These are phyloP conservation scores for Solanum pinnatisectum DNA, from an alignment of 257 asterid genomes.

Conservation along the genomic window DNA sequence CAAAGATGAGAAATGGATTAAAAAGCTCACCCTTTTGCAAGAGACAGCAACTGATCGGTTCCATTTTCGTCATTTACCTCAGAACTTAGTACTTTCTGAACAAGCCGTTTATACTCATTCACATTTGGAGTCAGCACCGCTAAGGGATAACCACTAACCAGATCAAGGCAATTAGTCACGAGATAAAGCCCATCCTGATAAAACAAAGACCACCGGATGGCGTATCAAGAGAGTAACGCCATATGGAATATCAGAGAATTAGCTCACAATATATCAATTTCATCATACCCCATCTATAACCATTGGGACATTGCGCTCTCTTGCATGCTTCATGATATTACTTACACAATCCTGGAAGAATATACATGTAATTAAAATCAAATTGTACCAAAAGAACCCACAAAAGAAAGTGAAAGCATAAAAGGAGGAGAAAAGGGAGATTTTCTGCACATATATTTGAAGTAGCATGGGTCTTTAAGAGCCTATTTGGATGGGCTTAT, in stretches of 20 bases:
- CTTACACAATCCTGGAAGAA: conserved; percentile 77
- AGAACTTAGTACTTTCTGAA: conserved; percentile 58
- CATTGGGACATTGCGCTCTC: conserved; percentile 76
- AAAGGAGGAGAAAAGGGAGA: not conserved
- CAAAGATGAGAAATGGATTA: not conserved
- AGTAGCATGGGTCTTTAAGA: not conserved
- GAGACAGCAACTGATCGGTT: conserved; percentile 61
- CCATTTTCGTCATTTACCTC: conserved; percentile 69
- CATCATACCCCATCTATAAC: conserved; percentile 81
- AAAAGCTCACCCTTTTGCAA: conserved; percentile 56
- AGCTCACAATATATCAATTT: not conserved
- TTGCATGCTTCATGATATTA: conserved; percentile 80
- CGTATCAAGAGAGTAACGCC: not conserved
- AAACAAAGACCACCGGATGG: not conserved
- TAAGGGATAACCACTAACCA: conserved; percentile 72
- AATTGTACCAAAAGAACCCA: conserved; percentile 1
- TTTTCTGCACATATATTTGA: not conserved
- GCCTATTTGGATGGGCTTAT: not conserved
- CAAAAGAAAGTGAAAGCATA: conserved; percentile 1
- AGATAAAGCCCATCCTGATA: conserved; percentile 93
- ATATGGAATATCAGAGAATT: conserved; percentile 2
- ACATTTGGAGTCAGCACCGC: conserved; percentile 94
- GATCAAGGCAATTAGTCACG: conserved; percentile 68
- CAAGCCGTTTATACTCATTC: conserved; percentile 88
- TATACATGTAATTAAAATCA: not conserved